phyloP scores from a whole-genome alignment of 306 rosid species.

The Betula pendula region DNA sequence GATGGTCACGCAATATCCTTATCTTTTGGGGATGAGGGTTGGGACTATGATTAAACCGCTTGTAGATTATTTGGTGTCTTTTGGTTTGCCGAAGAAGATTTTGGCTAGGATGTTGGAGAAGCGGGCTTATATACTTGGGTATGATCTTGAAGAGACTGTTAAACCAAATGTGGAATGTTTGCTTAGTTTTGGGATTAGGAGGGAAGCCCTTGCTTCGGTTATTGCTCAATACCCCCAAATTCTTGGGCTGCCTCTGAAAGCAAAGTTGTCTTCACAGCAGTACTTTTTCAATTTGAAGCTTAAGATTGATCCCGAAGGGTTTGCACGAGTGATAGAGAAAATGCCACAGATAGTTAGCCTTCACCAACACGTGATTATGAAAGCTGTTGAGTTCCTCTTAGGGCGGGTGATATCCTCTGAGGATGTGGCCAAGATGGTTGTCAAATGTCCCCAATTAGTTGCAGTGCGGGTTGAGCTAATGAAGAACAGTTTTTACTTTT shows the following conservation, averaged over 20 bases:
- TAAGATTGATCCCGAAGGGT: slow-evolving; percentile 83
- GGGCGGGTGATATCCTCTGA: slow-evolving; percentile 52
- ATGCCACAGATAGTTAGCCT: slow-evolving; percentile 96
- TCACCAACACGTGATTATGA: slow-evolving; percentile 75
- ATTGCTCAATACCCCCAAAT: slow-evolving; percentile 85
- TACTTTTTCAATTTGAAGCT: slow-evolving; percentile 86
- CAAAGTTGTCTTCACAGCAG: slow-evolving; percentile 81
- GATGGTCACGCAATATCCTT: slow-evolving; percentile 89
- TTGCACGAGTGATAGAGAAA: slow-evolving; percentile 73
- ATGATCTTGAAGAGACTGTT: slow-evolving; percentile 76
- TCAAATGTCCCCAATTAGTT: slow-evolving; percentile 75
- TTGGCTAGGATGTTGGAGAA: slow-evolving; percentile 87
- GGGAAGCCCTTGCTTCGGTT: slow-evolving; percentile 57
- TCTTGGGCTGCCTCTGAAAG: slow-evolving; percentile 81
- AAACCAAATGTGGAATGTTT: slow-evolving; percentile 84
- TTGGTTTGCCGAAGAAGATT: slow-evolving; percentile 81
- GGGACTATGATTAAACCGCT: slow-evolving; percentile 84
- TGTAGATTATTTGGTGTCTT: slow-evolving; percentile 62
- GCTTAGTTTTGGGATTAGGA: slow-evolving; percentile 72
- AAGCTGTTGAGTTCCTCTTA: slow-evolving; percentile 73
- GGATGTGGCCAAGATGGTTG: slow-evolving; percentile 76
- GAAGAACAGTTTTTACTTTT: slow-evolving; percentile 83
- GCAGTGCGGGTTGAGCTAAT: slow-evolving; percentile 69
- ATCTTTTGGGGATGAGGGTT: slow-evolving; percentile 88
- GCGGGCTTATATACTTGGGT: slow-evolving; percentile 76